Base-by-base conservation (phyloP, 352 stramenopile genomes). In the Phytophthora citricola region DNA sequence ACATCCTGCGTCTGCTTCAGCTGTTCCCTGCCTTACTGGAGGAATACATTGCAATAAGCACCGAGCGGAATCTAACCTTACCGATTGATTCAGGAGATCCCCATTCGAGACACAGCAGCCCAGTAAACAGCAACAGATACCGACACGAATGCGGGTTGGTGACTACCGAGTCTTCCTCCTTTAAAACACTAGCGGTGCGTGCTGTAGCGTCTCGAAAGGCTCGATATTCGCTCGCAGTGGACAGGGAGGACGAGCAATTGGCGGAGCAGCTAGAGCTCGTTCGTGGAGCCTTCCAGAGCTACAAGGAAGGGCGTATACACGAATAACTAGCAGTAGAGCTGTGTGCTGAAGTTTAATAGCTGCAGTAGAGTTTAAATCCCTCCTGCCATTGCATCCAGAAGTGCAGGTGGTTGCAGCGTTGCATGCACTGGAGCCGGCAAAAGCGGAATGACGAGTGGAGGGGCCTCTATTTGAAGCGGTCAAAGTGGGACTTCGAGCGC, bases 231-330 rank as follows among this genome's bases (percentile, higher is more conserved):
- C 22, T 40, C 5, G 10, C 15, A 40, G 17, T 22, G 24, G 36
- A 58, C 1, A 32, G 39, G 29, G 58, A 75, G 39, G 62, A 67
- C 9, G 49, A 12, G 8, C 47, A 73, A 47, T 47, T 83, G 22
- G 51, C 63, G 0, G 63, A 85, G 40, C 75, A 85, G 34, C 55
- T 83, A 22, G 62, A 78, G 27, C 58, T 79, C 49, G 75, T 85
- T 24, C 69, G 49, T 56, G 69, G 59, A 1, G 72, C 77, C 17
- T 85, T 85, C 31, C 59, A 61, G 27, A 66, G 57, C 51, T 72
- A 72, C 63, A 68, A 51, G 29, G 38, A 63, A 24, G 36, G 45
- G 11, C 17, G 32, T 32, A 15, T 4, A 45, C 32, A 45, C 20
- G 12, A 24, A 46, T 1, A 56, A 14, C 17, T 45, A 56, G 3